Evolutionary conservation across 2,329 filamentous ascomycete species (phyloP).

Genomic region (Mycosphaerella arachidis): DNA sequence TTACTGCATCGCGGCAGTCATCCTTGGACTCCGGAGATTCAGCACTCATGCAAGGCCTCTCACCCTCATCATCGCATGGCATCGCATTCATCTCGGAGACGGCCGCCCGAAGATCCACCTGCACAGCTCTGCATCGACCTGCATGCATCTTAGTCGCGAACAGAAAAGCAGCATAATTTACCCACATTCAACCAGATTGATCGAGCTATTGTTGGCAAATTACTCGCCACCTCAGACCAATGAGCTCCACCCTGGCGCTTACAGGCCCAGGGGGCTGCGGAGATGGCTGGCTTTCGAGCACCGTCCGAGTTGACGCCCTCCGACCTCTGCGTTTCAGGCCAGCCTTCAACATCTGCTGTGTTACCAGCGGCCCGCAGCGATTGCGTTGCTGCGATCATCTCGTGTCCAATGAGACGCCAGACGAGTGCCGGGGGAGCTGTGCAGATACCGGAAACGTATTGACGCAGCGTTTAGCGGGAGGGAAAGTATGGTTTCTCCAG

Average conservation of each 20-base stretch:
- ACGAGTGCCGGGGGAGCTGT: slow-evolving; percentile 1
- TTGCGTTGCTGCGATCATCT: slow-evolving; percentile 7
- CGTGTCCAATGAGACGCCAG: background rate
- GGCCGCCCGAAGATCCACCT: background rate
- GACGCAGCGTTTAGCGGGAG: background rate
- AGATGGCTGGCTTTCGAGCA: slow-evolving; percentile 13
- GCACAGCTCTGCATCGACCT: background rate
- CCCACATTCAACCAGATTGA: slow-evolving; percentile 1
- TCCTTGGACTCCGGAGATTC: background rate
- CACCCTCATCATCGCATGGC: background rate
- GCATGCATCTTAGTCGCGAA: background rate
- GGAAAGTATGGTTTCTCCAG: too few species aligned
- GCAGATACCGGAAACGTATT: background rate
- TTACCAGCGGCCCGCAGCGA: slow-evolving; percentile 10
- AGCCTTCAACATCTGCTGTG: background rate
- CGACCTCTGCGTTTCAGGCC: slow-evolving; percentile 15
- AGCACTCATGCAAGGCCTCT: background rate
- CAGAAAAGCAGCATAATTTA: slow-evolving; percentile 9
- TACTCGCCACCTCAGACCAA: slow-evolving; percentile 8
- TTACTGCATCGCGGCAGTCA: background rate
- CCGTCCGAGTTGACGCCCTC: slow-evolving; percentile 7
- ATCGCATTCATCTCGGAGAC: background rate
- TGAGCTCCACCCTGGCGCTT: slow-evolving; percentile 18
- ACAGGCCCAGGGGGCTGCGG: background rate
- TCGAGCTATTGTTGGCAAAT: slow-evolving; percentile 18